Percentiles rank a stretch among this genome's conserved stretches.
phyloP scores from a whole-genome alignment of 352 stramenopile genomes.

The Pythium phragmiticola region DNA sequence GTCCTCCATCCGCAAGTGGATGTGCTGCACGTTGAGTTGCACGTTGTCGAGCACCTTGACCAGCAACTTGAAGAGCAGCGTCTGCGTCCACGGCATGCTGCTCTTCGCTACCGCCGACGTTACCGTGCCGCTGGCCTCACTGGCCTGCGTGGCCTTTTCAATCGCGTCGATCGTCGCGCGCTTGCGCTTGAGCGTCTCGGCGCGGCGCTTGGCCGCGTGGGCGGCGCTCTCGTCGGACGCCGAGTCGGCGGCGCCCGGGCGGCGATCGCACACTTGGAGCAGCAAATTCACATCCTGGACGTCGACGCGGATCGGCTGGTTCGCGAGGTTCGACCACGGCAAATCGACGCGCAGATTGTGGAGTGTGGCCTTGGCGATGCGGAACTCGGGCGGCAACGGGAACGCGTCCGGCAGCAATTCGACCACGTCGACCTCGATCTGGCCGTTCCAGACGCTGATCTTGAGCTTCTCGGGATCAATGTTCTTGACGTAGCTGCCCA shows the following conservation, averaged over 20 bases:
- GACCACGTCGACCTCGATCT: slow-evolving; percentile 81
- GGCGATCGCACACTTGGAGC: slow-evolving; percentile 45
- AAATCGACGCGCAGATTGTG: slow-evolving; percentile 75
- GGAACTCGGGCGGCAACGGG: slow-evolving; percentile 60
- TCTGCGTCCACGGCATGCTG: slow-evolving; percentile 54
- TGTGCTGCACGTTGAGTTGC: slow-evolving; percentile 73
- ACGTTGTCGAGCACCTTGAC: slow-evolving; percentile 86
- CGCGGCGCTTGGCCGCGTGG: slow-evolving; percentile 20
- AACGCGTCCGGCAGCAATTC: slow-evolving; percentile 77
- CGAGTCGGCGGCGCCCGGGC: neutral
- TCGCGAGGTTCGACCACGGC: slow-evolving; percentile 70
- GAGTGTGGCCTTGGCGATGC: slow-evolving; percentile 72
- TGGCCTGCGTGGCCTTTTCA: slow-evolving; percentile 71
- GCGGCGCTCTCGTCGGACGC: neutral
- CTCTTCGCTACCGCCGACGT: slow-evolving; percentile 13
- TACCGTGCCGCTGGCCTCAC: slow-evolving; percentile 31
- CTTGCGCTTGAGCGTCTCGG: slow-evolving; percentile 62
- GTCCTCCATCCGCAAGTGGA: slow-evolving; percentile 77
- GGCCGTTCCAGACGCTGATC: slow-evolving; percentile 85
- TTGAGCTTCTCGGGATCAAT: slow-evolving; percentile 81
- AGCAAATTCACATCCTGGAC: slow-evolving; percentile 78
- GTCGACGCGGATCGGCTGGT: slow-evolving; percentile 73
- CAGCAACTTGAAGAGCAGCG: slow-evolving; percentile 75
- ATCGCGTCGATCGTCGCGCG: slow-evolving; percentile 74
- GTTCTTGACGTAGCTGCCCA: slow-evolving; percentile 86